Evolutionary conservation across 345 rosid species (phyloP).

Genomic region (Hibiscus trionum): DNA sequence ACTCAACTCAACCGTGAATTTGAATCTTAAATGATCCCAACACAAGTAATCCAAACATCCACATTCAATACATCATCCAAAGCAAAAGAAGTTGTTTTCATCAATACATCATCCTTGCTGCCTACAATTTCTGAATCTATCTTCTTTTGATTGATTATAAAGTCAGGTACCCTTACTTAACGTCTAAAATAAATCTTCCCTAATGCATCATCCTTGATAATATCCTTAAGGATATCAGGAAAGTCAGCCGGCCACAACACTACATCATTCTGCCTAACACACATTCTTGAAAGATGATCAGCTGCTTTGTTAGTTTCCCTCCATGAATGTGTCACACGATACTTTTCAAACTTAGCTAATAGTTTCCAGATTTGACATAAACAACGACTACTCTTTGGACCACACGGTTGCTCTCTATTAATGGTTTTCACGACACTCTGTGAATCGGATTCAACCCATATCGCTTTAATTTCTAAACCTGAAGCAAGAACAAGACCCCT

Average conservation of each 20-base stretch:
- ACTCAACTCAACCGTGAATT: no score
- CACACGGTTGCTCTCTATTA: slow-evolving; percentile 17
- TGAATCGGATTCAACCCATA: slow-evolving; percentile 41
- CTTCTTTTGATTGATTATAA: no score
- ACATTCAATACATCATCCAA: no score
- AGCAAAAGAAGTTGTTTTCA: no score
- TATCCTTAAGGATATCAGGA: slow-evolving; percentile 20
- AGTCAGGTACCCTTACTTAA: background rate
- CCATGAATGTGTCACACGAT: slow-evolving; percentile 27
- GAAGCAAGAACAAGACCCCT: slow-evolving; percentile 35
- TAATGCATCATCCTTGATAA: slow-evolving; percentile 28
- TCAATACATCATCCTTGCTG: no score
- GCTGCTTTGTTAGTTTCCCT: slow-evolving; percentile 36
- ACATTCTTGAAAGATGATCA: slow-evolving; percentile 30
- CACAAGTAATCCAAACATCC: no score
- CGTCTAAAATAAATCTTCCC: slow-evolving; percentile 25
- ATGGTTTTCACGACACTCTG: slow-evolving; percentile 32
- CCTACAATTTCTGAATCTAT: no score
- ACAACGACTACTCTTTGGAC: slow-evolving; percentile 19
- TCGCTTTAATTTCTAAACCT: slow-evolving; percentile 15
- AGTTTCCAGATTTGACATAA: slow-evolving; percentile 26
- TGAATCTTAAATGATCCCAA: no score
- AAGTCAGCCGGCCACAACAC: slow-evolving; percentile 29
- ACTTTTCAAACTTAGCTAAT: slow-evolving; percentile 16
- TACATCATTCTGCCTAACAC: slow-evolving; percentile 13